A percentile compares a stretch with the other conserved stretches of the same genome.
These are phyloP conservation scores for Populus nigra DNA, from an alignment of 345 rosid species.

Conservation along the genomic window DNA sequence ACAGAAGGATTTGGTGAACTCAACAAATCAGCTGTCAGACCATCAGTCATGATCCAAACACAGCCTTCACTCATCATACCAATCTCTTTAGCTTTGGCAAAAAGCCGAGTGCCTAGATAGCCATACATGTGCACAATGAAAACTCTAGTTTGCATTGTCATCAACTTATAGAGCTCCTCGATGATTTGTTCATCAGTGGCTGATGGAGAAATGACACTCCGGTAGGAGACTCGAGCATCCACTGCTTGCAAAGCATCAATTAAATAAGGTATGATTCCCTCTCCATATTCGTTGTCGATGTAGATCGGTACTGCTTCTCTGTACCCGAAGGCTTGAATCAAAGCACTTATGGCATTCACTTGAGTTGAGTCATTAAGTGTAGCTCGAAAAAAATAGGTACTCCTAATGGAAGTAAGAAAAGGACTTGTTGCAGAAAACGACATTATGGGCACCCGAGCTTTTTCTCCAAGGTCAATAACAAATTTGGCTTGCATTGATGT, in stretches of 20 bases:
- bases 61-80: too few species aligned
- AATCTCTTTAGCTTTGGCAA: too few species aligned
- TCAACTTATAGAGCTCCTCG: conserved; percentile 39
- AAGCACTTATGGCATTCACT: conserved; percentile 40
- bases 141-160: conserved; percentile 52
- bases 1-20: not conserved
- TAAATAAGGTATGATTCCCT: conserved; percentile 40
- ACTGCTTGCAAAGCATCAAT: conserved; percentile 35
- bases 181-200: conserved; percentile 42
- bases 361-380: conserved; percentile 41
- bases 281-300: not conserved
- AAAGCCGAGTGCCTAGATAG: too few species aligned
- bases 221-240: conserved; percentile 14
- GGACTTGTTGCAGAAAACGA: conserved; percentile 48
- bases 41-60: conserved; percentile 48
- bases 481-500: too few species aligned
- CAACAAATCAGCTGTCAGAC: conserved; percentile 16
- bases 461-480: conserved; percentile 21
- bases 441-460: conserved; percentile 50
- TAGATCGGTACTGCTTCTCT: conserved; percentile 36
- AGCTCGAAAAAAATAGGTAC: conserved; percentile 37
- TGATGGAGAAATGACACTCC: conserved; percentile 27
- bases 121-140: not conserved
- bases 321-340: conserved; percentile 44
- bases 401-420: conserved; percentile 9